These are phyloP conservation scores for Pleurotus ostreatus DNA, from an alignment of 768 basidiomycete genomes.

Conservation along the genomic window DNA sequence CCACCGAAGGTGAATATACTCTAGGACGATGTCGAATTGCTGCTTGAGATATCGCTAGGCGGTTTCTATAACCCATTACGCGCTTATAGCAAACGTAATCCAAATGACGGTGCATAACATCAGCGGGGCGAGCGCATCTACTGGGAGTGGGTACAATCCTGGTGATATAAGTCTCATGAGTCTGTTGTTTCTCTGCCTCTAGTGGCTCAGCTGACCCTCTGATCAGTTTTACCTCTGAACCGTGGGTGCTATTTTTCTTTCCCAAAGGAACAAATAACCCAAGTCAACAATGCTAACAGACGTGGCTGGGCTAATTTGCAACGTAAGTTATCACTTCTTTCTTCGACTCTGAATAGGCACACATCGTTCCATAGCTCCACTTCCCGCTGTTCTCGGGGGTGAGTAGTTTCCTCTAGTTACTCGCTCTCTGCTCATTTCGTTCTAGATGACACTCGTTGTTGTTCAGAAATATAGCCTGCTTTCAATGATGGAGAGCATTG, in stretches of 20 bases:
- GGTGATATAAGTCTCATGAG: conserved; percentile 46
- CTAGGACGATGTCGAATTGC: too few relatives aligned
- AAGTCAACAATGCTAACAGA: conserved; percentile 13
- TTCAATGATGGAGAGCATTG: conserved; percentile 42
- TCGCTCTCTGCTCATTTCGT: not conserved
- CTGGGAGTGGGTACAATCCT: conserved; percentile 35
- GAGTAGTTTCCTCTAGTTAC: not conserved
- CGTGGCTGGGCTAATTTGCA: conserved; percentile 48
- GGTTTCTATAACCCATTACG: conserved; percentile 49
- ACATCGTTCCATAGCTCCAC: conserved; percentile 39
- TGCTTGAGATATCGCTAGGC: conserved; percentile 25
- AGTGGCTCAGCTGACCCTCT: conserved; percentile 11
- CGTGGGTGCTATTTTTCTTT: conserved; percentile 38
- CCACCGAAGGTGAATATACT: conserved; percentile 45
- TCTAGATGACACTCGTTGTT: conserved; percentile 49
- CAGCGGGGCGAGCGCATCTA: conserved; percentile 18
- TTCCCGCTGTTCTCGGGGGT: conserved; percentile 52
- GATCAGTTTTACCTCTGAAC: conserved; percentile 28
- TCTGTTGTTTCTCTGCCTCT: conserved; percentile 13
- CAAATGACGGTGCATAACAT: conserved; percentile 43
- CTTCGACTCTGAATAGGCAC: conserved; percentile 1
- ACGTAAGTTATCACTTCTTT: conserved; percentile 23
- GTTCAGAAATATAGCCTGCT: conserved; percentile 40
- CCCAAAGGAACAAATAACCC: conserved; percentile 19
- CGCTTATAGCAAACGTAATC: conserved; percentile 52